Base-by-base conservation (phyloP, 2,329 filamentous ascomycete genomes). In the Epichloe hybrida region DNA sequence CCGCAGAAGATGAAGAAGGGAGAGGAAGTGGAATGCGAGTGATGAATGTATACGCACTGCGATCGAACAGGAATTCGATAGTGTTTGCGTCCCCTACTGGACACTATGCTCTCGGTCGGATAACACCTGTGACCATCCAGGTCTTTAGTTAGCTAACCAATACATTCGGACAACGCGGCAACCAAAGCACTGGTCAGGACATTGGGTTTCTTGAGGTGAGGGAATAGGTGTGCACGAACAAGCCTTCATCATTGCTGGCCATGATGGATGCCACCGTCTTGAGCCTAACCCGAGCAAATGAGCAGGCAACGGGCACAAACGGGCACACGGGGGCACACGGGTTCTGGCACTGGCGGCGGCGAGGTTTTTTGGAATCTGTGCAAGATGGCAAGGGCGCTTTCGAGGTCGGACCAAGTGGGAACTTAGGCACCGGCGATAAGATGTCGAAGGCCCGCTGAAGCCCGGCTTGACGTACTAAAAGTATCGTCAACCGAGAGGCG, bases 51-150 rank as follows among this genome's bases (percentile, higher is more conserved):
- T 17, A 53, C 52, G 34, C 38, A 86, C 80, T 79, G 77, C 47
- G 81, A 81, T 48, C 76, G 75, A 58, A 88, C 82, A 43, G 73
- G 75, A 54, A 82, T 76, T 45, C 79, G 79, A 63, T 84, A 88
- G 64, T 84, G 84, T 57, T 77, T 83, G 61, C 81, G 78, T 54
- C 76, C 75, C 46, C 69, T 72, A 52, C 72, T 70, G 49, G 79
- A 74, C 55, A 88, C 75, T 55, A 88, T 71, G 59, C 72, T 70
- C 57, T 86, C 80, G 55, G 83, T 86, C 52, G 80, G 77, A 68
- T 78, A 76, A 64, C 77, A 75, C 62, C 83, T 87, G 54, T 48
- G 15, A 20, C 21, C n/a, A 21, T 17, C 17, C 49, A 45, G 20
- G 41, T 44, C 49, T 21, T 46, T 21, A 44, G 39, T 48, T 40